phyloP scores from a whole-genome alignment of 2,329 filamentous ascomycete genomes.

The Moelleriella libera region DNA sequence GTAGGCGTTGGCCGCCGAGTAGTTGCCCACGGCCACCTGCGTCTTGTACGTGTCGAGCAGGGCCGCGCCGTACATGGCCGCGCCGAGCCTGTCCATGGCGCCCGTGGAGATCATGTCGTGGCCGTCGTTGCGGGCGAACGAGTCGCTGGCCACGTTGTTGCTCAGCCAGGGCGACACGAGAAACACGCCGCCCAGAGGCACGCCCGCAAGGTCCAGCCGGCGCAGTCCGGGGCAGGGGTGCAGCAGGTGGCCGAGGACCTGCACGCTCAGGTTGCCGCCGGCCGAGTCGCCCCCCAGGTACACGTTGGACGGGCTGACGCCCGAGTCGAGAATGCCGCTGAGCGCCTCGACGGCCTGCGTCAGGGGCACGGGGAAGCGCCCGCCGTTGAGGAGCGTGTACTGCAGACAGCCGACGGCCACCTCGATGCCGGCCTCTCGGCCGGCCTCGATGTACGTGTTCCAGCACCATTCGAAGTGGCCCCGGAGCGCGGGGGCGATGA shows the following conservation, averaged over 20 bases:
- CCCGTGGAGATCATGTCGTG: conserved; percentile 18
- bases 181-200: conserved; percentile 15
- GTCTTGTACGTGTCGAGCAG: conserved; percentile 4
- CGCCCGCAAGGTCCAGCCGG: conserved; percentile 8
- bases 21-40: neutral
- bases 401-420: conserved; percentile 18
- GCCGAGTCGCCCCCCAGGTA: conserved; percentile 23
- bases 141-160: conserved; percentile 6
- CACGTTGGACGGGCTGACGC: conserved; percentile 15
- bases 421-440: conserved; percentile 9
- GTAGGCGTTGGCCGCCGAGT: conserved; percentile 9
- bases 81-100: conserved; percentile 4
- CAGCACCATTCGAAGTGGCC: conserved; percentile 15
- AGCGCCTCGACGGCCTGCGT: conserved; percentile 17
- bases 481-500: conserved; percentile 7
- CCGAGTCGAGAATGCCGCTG: conserved; percentile 13
- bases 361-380: conserved; percentile 16
- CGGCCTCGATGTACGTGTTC: conserved; percentile 11
- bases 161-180: conserved; percentile 19
- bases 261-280: conserved; percentile 18
- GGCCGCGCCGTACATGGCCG: conserved; percentile 4
- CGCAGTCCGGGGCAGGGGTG: conserved; percentile 13
- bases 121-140: conserved; percentile 12
- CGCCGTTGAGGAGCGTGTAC: conserved; percentile 18
- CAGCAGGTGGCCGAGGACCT: conserved; percentile 18